Evolutionary conservation across 106 monocot genomes (phyloP), one percentile per base, ranked within the genome.

Genomic region (Acorus gramineus): DNA sequence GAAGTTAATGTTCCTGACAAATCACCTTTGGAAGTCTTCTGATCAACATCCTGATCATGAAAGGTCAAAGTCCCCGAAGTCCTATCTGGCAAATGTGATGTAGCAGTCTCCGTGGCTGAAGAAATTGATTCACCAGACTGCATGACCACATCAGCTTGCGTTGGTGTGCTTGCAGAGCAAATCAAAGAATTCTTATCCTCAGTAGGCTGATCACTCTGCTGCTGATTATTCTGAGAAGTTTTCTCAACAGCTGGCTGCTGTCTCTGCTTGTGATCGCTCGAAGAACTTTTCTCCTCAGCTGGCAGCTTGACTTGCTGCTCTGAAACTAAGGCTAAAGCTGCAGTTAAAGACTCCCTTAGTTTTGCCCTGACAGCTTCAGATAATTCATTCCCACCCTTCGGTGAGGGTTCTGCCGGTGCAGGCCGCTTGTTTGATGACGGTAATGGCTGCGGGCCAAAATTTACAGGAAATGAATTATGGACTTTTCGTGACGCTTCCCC

Each of bases 361-460:
- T 92, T 92, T 54, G 78, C 74, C 51, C 91, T 92, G 45, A 92
- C 84, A 14, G 69, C 70, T 72, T 84, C 86, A 77, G 79, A 79
- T 65, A 63, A 70, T 54, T 83, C 83, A 1, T 49, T 65, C 57
- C 74, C 71, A 47, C 48, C 67, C 67, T 84, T 84, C 3, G 59
- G 52, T 59, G 71, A 62, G 62, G 50, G 45, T 43, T 68, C 73
- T n/a, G 67, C 43, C 28, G 70, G 80, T 68, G 66, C 44, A 12
- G 62, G 60, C 0, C 75, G 68, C 58, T 82, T 92, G 58, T 78
- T 80, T 12, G 69, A 69, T 52, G 67, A 58, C 53, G 73, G 61
- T 7, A 73, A 46, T 47, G 67, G 69, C 45, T 77, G 78, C 8
- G 61, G 9, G 2, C 73, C 69, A 7, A 52, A 48, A 69, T 6